Percentiles rank a stretch among this genome's conserved stretches.
phyloP scores from a whole-genome alignment of 441 rosid species.

The Codiaeum variegatum region DNA sequence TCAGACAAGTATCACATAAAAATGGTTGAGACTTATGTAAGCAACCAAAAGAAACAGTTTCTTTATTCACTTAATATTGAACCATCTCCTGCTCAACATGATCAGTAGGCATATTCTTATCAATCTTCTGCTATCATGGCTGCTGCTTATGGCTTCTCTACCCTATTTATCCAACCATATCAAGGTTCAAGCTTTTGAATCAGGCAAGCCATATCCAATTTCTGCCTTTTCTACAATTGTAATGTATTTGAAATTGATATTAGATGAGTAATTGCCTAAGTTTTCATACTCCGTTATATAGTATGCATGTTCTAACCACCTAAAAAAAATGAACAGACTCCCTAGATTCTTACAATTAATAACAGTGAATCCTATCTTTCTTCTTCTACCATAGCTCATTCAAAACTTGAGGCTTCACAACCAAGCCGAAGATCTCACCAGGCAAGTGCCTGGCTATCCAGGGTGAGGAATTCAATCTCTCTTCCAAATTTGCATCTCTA shows the following conservation, averaged over 20 bases:
- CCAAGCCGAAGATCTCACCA: slow-evolving; percentile 23
- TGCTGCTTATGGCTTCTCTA: slow-evolving; percentile 35
- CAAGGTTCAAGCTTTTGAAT: slow-evolving; percentile 40
- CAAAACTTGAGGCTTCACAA: slow-evolving; percentile 31
- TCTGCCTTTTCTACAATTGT: neutral
- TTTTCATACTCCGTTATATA: neutral
- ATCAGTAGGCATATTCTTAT: slow-evolving; percentile 26
- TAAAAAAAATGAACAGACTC: neutral
- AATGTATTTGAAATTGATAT: neutral
- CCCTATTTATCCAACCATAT: slow-evolving; percentile 16
- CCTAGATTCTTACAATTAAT: slow-evolving; percentile 7
- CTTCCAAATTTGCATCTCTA: neutral
- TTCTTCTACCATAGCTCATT: slow-evolving; percentile 35
- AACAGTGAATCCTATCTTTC: neutral
- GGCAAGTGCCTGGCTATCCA: slow-evolving; percentile 27
- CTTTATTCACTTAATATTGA: slow-evolving; percentile 18
- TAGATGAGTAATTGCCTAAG: neutral
- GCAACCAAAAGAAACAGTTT: slow-evolving; percentile 9
- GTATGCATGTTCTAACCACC: neutral
- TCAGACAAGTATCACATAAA: slow-evolving; percentile 22
- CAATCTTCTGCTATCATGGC: slow-evolving; percentile 39
- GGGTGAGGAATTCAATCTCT: slow-evolving; percentile 38
- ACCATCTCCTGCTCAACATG: slow-evolving; percentile 32
- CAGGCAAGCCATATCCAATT: slow-evolving; percentile 38
- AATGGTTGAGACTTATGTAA: slow-evolving; percentile 25